Percentiles rank a stretch among this genome's conserved stretches.
Evolutionary conservation across 2,329 filamentous ascomycete species (phyloP).

Genomic region (Chaetomiaceae sp.): DNA sequence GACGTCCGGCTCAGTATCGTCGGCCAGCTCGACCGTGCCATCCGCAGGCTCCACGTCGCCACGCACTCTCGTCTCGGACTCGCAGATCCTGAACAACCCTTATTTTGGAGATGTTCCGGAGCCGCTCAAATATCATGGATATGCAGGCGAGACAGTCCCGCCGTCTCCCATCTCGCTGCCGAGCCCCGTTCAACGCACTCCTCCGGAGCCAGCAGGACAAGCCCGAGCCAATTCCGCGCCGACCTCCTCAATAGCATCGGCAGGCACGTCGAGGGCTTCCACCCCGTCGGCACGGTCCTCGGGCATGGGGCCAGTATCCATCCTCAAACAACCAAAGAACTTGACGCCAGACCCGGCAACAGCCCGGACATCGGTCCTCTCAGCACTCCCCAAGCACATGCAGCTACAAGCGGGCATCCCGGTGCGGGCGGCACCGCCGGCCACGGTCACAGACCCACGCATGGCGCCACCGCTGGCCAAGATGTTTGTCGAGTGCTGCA

Average conservation of each 20-base stretch:
- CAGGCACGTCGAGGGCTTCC: conserved; percentile 1
- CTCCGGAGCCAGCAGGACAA: conserved; percentile 1
- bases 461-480: conserved; percentile 48
- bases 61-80: conserved; percentile 1
- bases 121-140: not conserved
- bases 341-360: conserved; percentile 3
- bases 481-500: conserved; percentile 62
- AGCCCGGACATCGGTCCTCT: conserved; percentile 18
- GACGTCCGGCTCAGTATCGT: conserved; percentile 4
- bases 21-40: conserved; percentile 1
- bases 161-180: conserved; percentile 14
- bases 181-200: conserved; percentile 2
- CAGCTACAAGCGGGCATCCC: conserved; percentile 20
- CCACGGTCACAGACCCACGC: conserved; percentile 16
- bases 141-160: conserved; percentile 5
- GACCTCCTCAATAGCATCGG: not conserved
- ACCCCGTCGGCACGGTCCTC: conserved; percentile 4
- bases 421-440: conserved; percentile 6
- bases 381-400: conserved; percentile 27
- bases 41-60: conserved; percentile 10
- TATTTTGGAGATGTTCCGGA: conserved; percentile 10
- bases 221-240: conserved; percentile 15
- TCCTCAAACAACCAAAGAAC: conserved; percentile 25
- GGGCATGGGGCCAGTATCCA: conserved; percentile 22
- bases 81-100: conserved; percentile 11